Evolutionary conservation across 345 rosid species (phyloP), one percentile per base, ranked within the genome.

Genomic region (Limnanthes douglasii): DNA sequence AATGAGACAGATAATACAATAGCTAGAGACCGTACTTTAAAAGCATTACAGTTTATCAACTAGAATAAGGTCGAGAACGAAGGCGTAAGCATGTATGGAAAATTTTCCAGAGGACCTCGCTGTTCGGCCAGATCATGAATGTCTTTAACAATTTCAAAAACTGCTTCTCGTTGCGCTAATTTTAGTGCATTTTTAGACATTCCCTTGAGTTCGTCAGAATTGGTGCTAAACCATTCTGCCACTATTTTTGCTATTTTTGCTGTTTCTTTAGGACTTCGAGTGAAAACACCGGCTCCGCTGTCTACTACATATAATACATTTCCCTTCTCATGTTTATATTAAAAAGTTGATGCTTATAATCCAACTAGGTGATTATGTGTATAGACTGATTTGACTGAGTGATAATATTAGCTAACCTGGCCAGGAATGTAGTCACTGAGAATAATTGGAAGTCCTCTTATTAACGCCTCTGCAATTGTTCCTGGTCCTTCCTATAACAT

Each of bases 401-500:
- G 4, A 11, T n/a, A n/a, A 31, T 30, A 36, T 15, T 43, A 45
- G 22, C 62, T 37, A 38, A 75, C 97, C 67, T 88, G 97, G 34
- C 98, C 98, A 4, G 95, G 97, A 50, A 88, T 84, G 67, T 84
- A 88, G 77, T 88, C 97, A 40, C 79, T 88, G 56, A 88, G 94
- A 48, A 88, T 75, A 44, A 88, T 83, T 9, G 98, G 94, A 30
- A 88, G 92, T 22, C 94, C 95, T 24, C 77, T 65, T 13, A 88
- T 79, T 65, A 88, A 59, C 44, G 95, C 92, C 52, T 88, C 98
- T 1, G 98, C 77, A 29, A 88, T 84, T 1, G 95, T 88, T 34
- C 97, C 97, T 2, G 98, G 98, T 46, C 98, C 98, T 3, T 95
- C 98, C 97, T 88, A 51, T 18, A 24, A 30, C 11, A 43, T 14